Percentiles rank a stretch among this genome's conserved stretches.
phyloP scores from a whole-genome alignment of 768 basidiomycete species.

The Lentinula edodes region DNA sequence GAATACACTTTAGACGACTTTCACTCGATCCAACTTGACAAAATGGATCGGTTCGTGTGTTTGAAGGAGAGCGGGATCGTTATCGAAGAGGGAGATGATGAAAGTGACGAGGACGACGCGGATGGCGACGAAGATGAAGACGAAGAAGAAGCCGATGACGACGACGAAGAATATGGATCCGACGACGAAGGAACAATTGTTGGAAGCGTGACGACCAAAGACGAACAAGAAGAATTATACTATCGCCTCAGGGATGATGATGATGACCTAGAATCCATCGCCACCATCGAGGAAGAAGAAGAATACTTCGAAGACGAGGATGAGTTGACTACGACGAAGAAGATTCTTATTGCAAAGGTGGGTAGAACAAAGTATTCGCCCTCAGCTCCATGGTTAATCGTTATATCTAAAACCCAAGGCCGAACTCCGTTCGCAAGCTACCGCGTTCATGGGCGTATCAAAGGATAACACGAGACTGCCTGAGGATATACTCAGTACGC shows the following conservation, averaged over 20 bases:
- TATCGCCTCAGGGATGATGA: neutral
- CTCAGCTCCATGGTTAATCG: no score
- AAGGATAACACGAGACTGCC: conserved; percentile 51
- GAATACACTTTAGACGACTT: conserved; percentile 94
- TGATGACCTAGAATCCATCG: neutral
- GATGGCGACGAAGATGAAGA: conserved; percentile 55
- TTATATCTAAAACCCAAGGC: conserved; percentile 13
- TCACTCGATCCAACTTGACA: conserved; percentile 73
- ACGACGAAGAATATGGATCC: conserved; percentile 26
- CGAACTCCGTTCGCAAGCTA: conserved; percentile 28
- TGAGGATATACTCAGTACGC: conserved; percentile 74
- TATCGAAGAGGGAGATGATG: conserved; percentile 57
- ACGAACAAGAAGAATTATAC: conserved; percentile 15
- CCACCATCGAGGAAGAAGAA: conserved; percentile 20
- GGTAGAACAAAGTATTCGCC: no score
- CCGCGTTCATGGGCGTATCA: conserved; percentile 54
- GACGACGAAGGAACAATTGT: conserved; percentile 27
- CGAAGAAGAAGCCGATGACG: conserved; percentile 43
- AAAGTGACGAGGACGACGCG: conserved; percentile 57
- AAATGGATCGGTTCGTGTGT: conserved; percentile 73
- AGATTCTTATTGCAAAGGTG: conserved; percentile 6
- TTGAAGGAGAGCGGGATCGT: conserved; percentile 61
- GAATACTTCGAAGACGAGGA: conserved; percentile 18
- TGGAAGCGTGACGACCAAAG: conserved; percentile 23
- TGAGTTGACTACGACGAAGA: conserved; percentile 9